Evolutionary conservation across 2,329 filamentous ascomycete species (phyloP), one percentile per base, ranked within the genome.

Genomic region (Didymella sp.): DNA sequence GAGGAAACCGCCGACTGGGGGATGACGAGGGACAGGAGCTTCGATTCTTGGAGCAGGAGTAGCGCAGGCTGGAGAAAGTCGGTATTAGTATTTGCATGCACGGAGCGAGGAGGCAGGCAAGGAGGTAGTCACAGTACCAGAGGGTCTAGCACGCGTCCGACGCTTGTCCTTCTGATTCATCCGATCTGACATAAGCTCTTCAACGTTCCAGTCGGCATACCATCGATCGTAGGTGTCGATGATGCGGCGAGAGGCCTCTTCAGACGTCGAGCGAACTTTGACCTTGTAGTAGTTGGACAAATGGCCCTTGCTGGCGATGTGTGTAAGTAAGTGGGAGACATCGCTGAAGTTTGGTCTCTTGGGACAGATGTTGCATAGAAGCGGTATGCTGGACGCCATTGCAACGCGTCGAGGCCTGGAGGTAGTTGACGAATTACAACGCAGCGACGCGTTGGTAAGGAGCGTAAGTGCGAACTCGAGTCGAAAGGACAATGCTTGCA

Each of bases 221-320:
- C 94, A 97, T 31, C 80, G 78, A 53, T 96, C 87, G 71, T 92
- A 97, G 41, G 82, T 78, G 31, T 86, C 82, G 41, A 96, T 80
- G 28, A 84, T 75, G 11, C 83, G 74, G 22, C 83, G 81, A n/a
- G 89, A 87, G n/a, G 79, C 78, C n/a, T 82, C 76, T 58, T 96
- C 89, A 42, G 85, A 82, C 51, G 86, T 84, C 52, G 88, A 85
- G 55, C 85, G 86, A 63, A 96, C 85, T 68, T 91, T 88, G 49
- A 92, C 83, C 70, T 91, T 92, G 79, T 93, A 96, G 69, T 91
- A 87, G 72, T 91, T 85, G 58, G 92, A 88, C 30, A 97, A 81
- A 74, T 98, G 94, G n/a, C 90, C 89, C 74, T 97, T 97, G 62
- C 93, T 97, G 58, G 90, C 87, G 60, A 97, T 86, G 73, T 98